Percentiles rank a stretch among this genome's conserved stretches.
phyloP scores from a whole-genome alignment of 176 grass and related monocot genomes.

The Canna indica region DNA sequence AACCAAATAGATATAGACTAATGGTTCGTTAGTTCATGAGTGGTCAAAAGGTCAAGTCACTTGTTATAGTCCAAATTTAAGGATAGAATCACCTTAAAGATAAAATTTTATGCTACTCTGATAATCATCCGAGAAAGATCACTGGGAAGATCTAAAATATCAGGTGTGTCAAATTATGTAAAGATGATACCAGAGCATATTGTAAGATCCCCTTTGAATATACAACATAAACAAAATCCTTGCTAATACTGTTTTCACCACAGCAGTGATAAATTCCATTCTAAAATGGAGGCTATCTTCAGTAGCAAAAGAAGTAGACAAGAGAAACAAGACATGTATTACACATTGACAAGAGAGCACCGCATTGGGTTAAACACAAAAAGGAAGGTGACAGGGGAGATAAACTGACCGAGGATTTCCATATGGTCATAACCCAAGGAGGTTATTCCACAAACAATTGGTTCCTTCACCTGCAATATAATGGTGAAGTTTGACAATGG shows the following conservation, averaged over 20 bases:
- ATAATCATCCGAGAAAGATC: no score
- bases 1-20: neutral
- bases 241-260: neutral
- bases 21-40: neutral
- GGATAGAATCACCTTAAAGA: no score
- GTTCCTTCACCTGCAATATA: constrained; percentile 54
- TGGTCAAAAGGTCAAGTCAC: neutral
- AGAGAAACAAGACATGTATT: no score
- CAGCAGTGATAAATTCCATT: no score
- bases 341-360: no score
- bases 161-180: neutral
- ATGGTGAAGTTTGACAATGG: neutral
- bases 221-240: neutral
- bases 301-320: no score
- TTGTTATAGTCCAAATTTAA: no score
- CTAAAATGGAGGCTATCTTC: no score
- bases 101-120: no score
- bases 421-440: constrained; percentile 91
- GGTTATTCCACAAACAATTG: constrained; percentile 77
- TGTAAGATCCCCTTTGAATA: neutral
- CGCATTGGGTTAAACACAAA: no score
- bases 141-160: neutral
- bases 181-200: neutral
- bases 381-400: neutral
- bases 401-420: constrained; percentile 80